Base-by-base conservation (phyloP, 176 grass and related monocot genomes). In the Juncus inflexus region DNA sequence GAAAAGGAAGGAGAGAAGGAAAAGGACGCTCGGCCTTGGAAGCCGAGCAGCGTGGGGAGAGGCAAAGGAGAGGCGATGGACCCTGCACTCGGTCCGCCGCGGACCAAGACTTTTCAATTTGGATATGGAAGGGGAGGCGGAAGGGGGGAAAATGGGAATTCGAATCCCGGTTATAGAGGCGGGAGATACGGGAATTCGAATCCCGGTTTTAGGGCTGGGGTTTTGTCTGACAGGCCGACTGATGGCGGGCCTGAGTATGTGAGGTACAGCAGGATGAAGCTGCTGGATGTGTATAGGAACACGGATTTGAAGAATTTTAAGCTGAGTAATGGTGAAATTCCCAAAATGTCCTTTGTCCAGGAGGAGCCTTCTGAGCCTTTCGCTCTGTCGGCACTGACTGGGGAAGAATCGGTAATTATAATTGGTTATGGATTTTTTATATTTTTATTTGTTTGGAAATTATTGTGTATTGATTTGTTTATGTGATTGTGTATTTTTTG, bases 231-330 rank as follows among this genome's bases (percentile, higher is more conserved):
- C 65, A 90, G 82, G 60, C 79, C 85, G 64, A 85, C 81, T 76
- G 78, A 85, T 60, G 45, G 78, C 68, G 77, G 75, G 75, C 78
- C 82, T 57, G 10, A 52, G 54, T 2, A 35, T 76, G 61, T 82
- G 66, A 90, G 76, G 86, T 99, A 99, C 77, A 84, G 85, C 63
- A 94, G 95, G 76, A 94, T 99, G 86, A 99, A 99, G 77, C 67
- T 99, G 61, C 80, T 99, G 71, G 95, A 99, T 63, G 65, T 99
- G 67, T 99, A 99, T 84, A 82, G 88, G 74, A 78, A 16, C 64
- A 86, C 80, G 75, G 83, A 94, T 82, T 39, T 90, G 61, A 83
- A 80, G 62, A 74, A 76, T 58, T 72, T 84, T 56, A 86, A 82
- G 74, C 57, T 78, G 62, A 77, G 83, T 73, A 81, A 80, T 90